phyloP scores from a whole-genome alignment of 2,329 filamentous ascomycete genomes.

The Coniochaeta prunicola region DNA sequence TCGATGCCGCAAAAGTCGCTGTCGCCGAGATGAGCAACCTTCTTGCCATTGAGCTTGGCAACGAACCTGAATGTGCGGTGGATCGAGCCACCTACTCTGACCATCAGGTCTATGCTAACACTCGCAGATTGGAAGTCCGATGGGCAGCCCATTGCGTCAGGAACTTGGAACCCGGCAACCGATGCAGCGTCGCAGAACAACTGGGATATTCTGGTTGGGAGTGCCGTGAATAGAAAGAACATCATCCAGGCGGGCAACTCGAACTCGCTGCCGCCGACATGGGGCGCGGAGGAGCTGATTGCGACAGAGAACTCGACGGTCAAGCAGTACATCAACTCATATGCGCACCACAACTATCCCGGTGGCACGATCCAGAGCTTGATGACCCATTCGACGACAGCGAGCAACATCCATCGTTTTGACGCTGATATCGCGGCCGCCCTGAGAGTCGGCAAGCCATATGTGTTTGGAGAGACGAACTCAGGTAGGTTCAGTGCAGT shows the following conservation, averaged over 20 bases:
- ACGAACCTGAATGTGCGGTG: constrained; percentile 46
- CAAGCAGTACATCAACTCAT: constrained; percentile 30
- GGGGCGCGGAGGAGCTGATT: constrained; percentile 31
- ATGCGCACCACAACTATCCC: constrained; percentile 42
- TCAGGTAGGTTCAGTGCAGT: constrained; percentile 25
- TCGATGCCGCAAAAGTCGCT: constrained; percentile 40
- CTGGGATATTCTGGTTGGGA: constrained; percentile 27
- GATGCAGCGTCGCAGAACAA: constrained; percentile 31
- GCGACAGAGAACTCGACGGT: constrained; percentile 26
- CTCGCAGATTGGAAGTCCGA: constrained; percentile 24
- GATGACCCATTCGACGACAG: constrained; percentile 36
- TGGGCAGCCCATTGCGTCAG: constrained; percentile 28
- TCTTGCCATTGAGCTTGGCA: constrained; percentile 47
- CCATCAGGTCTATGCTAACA: neutral
- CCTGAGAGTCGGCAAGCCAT: constrained; percentile 28
- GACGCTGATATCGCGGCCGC: constrained; percentile 32
- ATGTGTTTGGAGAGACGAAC: constrained; percentile 43
- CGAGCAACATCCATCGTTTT: constrained; percentile 29
- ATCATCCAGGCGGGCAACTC: constrained; percentile 35
- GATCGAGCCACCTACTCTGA: neutral
- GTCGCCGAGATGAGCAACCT: constrained; percentile 38
- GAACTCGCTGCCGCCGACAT: constrained; percentile 25
- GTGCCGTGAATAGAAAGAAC: constrained; percentile 21
- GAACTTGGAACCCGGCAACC: constrained; percentile 26
- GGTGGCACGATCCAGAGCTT: constrained; percentile 31